phyloP scores from a whole-genome alignment of 345 rosid genomes.

The Aquilaria malaccensis region DNA sequence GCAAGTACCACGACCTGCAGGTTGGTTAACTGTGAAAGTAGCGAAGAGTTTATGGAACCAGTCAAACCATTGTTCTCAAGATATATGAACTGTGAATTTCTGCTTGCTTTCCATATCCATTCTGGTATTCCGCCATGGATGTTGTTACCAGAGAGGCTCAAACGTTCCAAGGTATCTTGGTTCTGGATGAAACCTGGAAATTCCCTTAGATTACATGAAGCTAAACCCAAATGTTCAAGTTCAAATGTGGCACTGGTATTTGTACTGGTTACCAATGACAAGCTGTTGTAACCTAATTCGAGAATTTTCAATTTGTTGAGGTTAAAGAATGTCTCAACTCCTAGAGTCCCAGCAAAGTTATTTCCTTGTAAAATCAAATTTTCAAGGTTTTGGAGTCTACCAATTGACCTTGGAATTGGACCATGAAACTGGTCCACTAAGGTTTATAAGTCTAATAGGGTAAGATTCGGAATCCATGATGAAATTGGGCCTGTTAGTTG shows the following conservation, averaged over 20 bases:
- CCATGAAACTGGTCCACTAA: conserved; percentile 12
- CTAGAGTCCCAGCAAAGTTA: background rate
- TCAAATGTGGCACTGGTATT: background rate
- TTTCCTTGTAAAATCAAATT: background rate
- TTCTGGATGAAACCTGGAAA: no score
- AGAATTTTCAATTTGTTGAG: background rate
- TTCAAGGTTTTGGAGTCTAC: background rate
- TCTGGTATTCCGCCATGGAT: background rate
- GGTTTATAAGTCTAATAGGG: background rate
- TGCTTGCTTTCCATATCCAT: background rate
- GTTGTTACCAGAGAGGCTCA: no score
- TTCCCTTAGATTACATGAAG: no score
- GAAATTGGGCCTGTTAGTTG: conserved; percentile 4
- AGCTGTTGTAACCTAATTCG: background rate
- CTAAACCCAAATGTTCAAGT: background rate
- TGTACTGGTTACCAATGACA: background rate
- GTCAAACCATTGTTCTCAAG: background rate
- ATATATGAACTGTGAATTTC: background rate
- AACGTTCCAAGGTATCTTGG: no score
- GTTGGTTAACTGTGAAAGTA: background rate
- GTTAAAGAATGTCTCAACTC: no score
- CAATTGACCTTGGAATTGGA: conserved; percentile 13
- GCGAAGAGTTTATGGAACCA: background rate
- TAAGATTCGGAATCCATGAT: conserved; percentile 4
- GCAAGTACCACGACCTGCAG: background rate